Evolutionary conservation across 208 protist genomes (phyloP).

Genomic region (Strigomonas galati): DNA sequence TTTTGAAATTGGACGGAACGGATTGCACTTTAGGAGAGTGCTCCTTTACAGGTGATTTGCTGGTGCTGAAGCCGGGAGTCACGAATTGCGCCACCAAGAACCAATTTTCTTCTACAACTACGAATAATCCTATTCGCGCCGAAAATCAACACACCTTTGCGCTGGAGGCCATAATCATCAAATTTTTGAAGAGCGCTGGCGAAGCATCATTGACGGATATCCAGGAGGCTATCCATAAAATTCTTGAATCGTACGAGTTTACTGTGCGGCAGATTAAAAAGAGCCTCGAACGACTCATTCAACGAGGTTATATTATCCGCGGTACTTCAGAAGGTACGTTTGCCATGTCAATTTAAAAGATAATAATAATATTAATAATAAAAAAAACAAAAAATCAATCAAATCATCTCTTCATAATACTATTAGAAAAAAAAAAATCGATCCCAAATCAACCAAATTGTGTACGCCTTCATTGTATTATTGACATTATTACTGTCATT

Average conservation of each 20-base stretch:
- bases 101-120: no score
- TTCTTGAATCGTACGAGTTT: no score
- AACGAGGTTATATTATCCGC: conserved; percentile 10
- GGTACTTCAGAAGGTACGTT: conserved; percentile 3
- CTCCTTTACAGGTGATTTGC: no score
- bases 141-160: conserved; percentile 22
- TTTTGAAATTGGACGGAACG: no score
- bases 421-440: no score
- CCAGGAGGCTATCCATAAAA: no score
- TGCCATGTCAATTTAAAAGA: not conserved
- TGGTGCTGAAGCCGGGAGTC: not conserved
- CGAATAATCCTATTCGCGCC: conserved; percentile 8
- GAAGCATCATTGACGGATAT: no score
- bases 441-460: not conserved
- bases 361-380: no score
- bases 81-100: conserved; percentile 14
- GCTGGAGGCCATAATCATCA: conserved; percentile 17
- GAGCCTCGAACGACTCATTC: conserved; percentile 9
- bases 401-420: no score
- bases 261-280: conserved; percentile 8
- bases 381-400: no score
- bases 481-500: conserved; percentile 5
- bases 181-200: conserved; percentile 16
- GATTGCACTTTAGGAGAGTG: no score
- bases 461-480: not conserved